Conservation (phyloP, 108 stramenopile species). For the Fistulifera solaris region DNA sequence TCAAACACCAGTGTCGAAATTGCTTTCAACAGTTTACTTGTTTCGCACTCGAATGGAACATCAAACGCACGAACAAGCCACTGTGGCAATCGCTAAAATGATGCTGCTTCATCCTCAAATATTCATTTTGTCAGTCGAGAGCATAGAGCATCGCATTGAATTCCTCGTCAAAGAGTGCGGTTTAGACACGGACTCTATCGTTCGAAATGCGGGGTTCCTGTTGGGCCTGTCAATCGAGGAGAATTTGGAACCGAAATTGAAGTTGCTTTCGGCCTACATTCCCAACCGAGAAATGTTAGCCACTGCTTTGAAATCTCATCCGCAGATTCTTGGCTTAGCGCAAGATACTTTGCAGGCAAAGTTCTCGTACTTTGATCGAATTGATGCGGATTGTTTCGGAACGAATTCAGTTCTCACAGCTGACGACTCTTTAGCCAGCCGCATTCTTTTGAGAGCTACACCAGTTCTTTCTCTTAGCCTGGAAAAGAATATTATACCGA, state of each 20-base stretch:
- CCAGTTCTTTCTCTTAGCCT: constrained; percentile 65
- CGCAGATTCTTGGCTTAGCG: constrained; percentile 56
- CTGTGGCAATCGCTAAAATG: constrained; percentile 31
- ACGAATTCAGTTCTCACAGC: neutral
- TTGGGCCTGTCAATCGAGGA: constrained; percentile 36
- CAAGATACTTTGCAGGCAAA: constrained; percentile 47
- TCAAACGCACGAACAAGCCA: constrained; percentile 4
- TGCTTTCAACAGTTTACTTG: constrained; percentile 33
- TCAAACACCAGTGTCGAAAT: constrained; percentile 32
- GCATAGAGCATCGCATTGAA: constrained; percentile 39
- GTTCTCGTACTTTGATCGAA: constrained; percentile 45
- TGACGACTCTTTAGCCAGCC: constrained; percentile 23
- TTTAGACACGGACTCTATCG: constrained; percentile 7
- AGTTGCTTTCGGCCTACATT: constrained; percentile 13
- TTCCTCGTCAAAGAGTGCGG: constrained; percentile 32
- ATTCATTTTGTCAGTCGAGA: constrained; percentile 51
- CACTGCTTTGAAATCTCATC: constrained; percentile 26
- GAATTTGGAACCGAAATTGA: constrained; percentile 42
- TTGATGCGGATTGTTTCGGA: constrained; percentile 18
- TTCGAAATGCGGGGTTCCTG: constrained; percentile 18
- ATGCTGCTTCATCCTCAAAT: constrained; percentile 38
- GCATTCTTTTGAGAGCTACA: constrained; percentile 36
- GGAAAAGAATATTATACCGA: constrained; percentile 51
- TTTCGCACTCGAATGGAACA: constrained; percentile 16
- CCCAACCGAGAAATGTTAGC: neutral